A percentile compares a stretch with the other conserved stretches of the same genome.
phyloP scores from a whole-genome alignment of 805 yeast genomes.

The Hanseniaspora lindneri region DNA sequence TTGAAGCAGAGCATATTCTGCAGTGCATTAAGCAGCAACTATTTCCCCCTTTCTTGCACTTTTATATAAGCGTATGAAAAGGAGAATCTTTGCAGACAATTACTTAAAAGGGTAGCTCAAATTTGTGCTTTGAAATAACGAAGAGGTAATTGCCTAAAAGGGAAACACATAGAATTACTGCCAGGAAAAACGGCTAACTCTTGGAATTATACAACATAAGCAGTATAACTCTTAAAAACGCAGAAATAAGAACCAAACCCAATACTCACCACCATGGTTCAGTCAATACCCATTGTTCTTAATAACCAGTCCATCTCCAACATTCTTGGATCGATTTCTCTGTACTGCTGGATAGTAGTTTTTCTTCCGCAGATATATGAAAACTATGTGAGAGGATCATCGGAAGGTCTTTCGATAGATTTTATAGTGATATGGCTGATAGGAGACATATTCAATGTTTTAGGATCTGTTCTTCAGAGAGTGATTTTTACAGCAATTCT shows the following conservation, averaged over 20 bases:
- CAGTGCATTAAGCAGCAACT: too few relatives aligned
- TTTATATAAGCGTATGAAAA: too few relatives aligned
- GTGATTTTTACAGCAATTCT: slow-evolving; percentile 90
- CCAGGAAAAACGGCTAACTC: too few relatives aligned
- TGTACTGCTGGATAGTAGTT: slow-evolving; percentile 96
- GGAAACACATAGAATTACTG: not conserved
- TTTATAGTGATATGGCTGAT: slow-evolving; percentile 84
- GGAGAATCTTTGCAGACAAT: too few relatives aligned
- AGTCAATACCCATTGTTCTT: slow-evolving; percentile 53
- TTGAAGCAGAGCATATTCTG: too few relatives aligned
- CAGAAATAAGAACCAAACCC: not conserved
- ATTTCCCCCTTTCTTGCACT: too few relatives aligned
- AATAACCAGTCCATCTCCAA: slow-evolving; percentile 67
- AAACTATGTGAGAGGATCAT: slow-evolving; percentile 69
- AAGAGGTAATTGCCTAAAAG: not conserved
- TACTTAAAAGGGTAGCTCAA: too few relatives aligned
- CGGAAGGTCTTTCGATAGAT: slow-evolving; percentile 79
- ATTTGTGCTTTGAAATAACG: not conserved
- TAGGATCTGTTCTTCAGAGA: slow-evolving; percentile 83
- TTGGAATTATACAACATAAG: too few relatives aligned
- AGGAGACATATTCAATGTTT: slow-evolving; percentile 86
- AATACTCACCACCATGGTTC: slow-evolving; percentile 33
- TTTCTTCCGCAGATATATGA: slow-evolving; percentile 95
- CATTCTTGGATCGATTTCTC: slow-evolving; percentile 64
- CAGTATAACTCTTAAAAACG: too few relatives aligned